Conservation (phyloP, 2,329 filamentous ascomycete genomes). For the Lachnellula hyalina region DNA sequence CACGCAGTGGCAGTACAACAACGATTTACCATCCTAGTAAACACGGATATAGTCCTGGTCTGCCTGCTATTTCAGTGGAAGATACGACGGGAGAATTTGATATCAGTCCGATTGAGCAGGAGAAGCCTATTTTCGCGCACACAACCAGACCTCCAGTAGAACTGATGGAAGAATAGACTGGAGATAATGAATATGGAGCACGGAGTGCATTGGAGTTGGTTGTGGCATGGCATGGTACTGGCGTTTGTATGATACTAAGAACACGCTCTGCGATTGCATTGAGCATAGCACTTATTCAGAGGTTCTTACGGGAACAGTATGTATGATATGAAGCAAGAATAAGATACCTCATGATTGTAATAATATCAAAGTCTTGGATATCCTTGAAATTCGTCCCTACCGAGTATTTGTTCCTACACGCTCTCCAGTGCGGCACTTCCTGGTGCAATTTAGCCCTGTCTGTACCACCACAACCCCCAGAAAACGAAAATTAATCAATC, state of each 20-base stretch:
- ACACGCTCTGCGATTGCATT: conserved; percentile 23
- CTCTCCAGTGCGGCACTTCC: no score
- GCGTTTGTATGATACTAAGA: conserved; percentile 1
- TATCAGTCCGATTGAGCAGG: conserved; percentile 38
- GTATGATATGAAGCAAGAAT: conserved; percentile 8
- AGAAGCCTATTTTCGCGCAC: conserved; percentile 50
- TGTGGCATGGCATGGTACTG: conserved; percentile 3
- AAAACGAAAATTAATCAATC: no score
- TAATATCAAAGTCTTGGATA: background rate
- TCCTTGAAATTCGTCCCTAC: background rate
- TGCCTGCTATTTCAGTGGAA: conserved; percentile 63
- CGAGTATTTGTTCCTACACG: background rate
- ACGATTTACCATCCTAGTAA: conserved; percentile 60
- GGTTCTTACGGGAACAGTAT: conserved; percentile 1
- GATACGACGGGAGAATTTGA: conserved; percentile 53
- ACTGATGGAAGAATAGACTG: conserved; percentile 43
- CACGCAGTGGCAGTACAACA: conserved; percentile 57
- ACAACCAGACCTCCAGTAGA: conserved; percentile 61
- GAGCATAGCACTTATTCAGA: conserved; percentile 15
- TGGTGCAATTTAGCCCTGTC: no score
- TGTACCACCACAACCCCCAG: no score
- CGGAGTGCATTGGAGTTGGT: background rate
- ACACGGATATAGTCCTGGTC: conserved; percentile 46
- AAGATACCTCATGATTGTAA: background rate
- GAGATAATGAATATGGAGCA: background rate